Evolutionary conservation across 768 basidiomycete species (phyloP).

Genomic region (Lentinula edodes): DNA sequence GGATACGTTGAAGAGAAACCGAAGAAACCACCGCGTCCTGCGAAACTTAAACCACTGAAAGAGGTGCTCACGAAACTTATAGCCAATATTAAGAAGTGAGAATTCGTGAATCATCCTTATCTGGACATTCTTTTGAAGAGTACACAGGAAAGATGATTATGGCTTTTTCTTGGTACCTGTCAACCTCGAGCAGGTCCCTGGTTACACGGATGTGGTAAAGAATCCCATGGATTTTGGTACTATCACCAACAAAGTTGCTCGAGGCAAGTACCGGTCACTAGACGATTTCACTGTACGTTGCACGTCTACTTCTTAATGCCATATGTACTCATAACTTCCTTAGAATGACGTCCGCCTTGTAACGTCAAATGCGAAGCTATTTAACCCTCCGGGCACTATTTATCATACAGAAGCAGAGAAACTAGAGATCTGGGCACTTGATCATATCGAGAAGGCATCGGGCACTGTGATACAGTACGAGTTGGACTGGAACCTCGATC

Average conservation of each 20-base stretch:
- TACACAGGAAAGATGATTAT: conserved; percentile 75
- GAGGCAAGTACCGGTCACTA: conserved; percentile 70
- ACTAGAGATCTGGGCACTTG: conserved; percentile 64
- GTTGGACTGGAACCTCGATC: conserved; percentile 79
- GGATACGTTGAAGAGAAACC: conserved; percentile 26
- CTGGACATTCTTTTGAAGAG: background rate
- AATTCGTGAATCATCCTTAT: background rate
- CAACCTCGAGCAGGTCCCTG: conserved; percentile 50
- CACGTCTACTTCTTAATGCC: conserved; percentile 3
- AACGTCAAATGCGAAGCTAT: conserved; percentile 65
- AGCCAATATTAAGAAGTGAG: conserved; percentile 70
- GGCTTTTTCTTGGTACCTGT: conserved; percentile 77
- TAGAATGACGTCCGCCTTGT: conserved; percentile 72
- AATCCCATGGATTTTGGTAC: conserved; percentile 93
- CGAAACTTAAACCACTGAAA: conserved; percentile 75
- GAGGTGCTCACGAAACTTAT: conserved; percentile 69
- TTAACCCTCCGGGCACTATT: conserved; percentile 71
- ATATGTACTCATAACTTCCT: background rate
- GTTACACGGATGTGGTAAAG: conserved; percentile 65
- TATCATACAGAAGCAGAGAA: conserved; percentile 71
- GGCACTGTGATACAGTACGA: conserved; percentile 77
- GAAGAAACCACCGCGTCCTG: conserved; percentile 46
- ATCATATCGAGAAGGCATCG: conserved; percentile 67
- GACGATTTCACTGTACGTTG: conserved; percentile 71
- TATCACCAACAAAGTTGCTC: conserved; percentile 71